phyloP scores from a whole-genome alignment of 1,284 basidiomycete species.

The Amylostereum areolatum region DNA sequence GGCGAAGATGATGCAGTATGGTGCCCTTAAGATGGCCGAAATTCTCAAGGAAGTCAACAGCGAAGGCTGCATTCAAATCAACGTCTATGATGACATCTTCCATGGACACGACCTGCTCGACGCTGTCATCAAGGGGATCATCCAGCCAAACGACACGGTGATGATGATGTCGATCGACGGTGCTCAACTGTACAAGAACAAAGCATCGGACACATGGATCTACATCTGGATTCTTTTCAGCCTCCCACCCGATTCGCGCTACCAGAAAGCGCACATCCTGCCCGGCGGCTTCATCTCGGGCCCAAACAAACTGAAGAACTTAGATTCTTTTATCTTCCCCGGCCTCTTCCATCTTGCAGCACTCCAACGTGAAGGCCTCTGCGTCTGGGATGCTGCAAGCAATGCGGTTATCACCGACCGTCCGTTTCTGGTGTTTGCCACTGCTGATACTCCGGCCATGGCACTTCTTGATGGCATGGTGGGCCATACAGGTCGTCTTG shows the following conservation, averaged over 20 bases:
- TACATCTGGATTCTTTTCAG: slow-evolving; percentile 21
- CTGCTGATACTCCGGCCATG: slow-evolving; percentile 29
- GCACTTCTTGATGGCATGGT: slow-evolving; percentile 22
- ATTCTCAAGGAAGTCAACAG: too few species aligned
- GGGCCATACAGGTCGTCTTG: slow-evolving; percentile 25
- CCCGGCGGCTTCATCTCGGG: slow-evolving; percentile 19
- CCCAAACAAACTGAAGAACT: slow-evolving; percentile 18
- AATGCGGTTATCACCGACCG: slow-evolving; percentile 5
- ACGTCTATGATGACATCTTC: too few species aligned
- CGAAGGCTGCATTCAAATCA: too few species aligned
- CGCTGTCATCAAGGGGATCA: too few species aligned
- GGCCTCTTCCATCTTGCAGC: slow-evolving; percentile 26
- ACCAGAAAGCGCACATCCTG: slow-evolving; percentile 19
- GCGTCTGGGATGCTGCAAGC: slow-evolving; percentile 21
- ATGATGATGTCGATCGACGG: too few species aligned
- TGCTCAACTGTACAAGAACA: slow-evolving; percentile 22
- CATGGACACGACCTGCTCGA: too few species aligned
- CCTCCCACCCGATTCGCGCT: slow-evolving; percentile 14
- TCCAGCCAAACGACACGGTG: too few species aligned
- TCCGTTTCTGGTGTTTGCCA: slow-evolving; percentile 18
- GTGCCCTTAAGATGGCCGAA: too few species aligned
- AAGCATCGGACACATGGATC: slow-evolving; percentile 22
- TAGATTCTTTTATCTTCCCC: slow-evolving; percentile 21
- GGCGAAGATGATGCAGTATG: too few species aligned
- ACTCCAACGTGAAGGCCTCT: slow-evolving; percentile 21